A percentile compares a stretch with the other conserved stretches of the same genome.
These are phyloP conservation scores for Entamoeba histolytica DNA, from an alignment of 208 protist genomes.

Conservation along the genomic window DNA sequence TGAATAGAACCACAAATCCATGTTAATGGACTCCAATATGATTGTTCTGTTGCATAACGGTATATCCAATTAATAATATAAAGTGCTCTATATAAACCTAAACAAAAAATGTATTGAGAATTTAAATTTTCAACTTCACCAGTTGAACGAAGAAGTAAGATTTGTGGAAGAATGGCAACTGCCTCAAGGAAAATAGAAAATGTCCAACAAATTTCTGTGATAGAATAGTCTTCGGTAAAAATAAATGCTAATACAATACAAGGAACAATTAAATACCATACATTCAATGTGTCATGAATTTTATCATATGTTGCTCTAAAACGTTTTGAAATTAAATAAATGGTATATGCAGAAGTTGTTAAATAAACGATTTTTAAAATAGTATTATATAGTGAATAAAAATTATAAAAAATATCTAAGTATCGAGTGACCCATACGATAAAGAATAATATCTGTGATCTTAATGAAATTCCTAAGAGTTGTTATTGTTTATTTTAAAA, in stretches of 20 bases:
- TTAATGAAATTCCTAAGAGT: slow-evolving; percentile 35
- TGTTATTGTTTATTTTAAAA: too few relatives aligned
- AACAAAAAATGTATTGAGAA: slow-evolving; percentile 47
- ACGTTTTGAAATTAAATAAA: slow-evolving; percentile 40
- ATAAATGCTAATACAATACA: slow-evolving; percentile 37
- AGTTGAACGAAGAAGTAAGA: slow-evolving; percentile 42
- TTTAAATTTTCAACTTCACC: slow-evolving; percentile 44
- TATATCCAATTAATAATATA: slow-evolving; percentile 50
- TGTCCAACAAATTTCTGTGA: slow-evolving; percentile 44
- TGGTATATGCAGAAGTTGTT: slow-evolving; percentile 28
- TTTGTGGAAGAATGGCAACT: slow-evolving; percentile 55
- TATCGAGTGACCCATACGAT: slow-evolving; percentile 37
- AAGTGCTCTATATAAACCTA: slow-evolving; percentile 47
- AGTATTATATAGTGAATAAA: slow-evolving; percentile 40
- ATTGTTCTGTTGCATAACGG: not conserved
- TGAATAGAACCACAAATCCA: slow-evolving; percentile 10
- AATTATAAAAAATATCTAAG: slow-evolving; percentile 43
- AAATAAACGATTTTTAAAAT: slow-evolving; percentile 52
- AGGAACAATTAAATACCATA: slow-evolving; percentile 31
- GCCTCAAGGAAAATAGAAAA: slow-evolving; percentile 56
- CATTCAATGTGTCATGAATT: not conserved
- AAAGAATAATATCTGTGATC: slow-evolving; percentile 42
- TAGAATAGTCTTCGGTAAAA: slow-evolving; percentile 14
- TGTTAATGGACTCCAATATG: not conserved
- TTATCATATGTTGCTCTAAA: slow-evolving; percentile 10